These are phyloP conservation scores for Cordyceps tenuipes DNA, from an alignment of 2,329 filamentous ascomycete genomes.

Conservation along the genomic window DNA sequence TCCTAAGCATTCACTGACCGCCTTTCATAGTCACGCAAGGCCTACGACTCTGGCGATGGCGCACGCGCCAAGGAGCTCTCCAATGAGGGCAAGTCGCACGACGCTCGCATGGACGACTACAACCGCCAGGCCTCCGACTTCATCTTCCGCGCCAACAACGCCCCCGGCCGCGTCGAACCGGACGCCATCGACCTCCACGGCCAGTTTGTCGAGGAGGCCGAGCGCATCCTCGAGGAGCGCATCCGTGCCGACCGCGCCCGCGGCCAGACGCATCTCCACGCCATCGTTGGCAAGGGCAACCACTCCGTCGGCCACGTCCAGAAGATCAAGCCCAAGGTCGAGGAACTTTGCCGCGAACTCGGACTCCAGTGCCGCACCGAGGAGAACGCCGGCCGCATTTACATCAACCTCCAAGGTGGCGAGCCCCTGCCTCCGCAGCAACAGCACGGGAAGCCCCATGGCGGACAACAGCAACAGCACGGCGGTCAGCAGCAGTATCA, in stretches of 20 bases:
- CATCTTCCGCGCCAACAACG: conserved; percentile 95
- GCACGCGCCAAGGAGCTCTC: conserved; percentile 75
- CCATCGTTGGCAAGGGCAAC: conserved; percentile 93
- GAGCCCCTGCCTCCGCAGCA: conserved; percentile 42
- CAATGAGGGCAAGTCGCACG: conserved; percentile 78
- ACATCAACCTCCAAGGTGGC: conserved; percentile 74
- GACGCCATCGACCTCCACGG: conserved; percentile 95
- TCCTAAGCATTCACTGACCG: neutral
- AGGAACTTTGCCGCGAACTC: conserved; percentile 74
- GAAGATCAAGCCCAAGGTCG: conserved; percentile 92
- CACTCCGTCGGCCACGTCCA: conserved; percentile 76
- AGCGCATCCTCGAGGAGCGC: conserved; percentile 78
- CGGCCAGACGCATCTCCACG: conserved; percentile 77
- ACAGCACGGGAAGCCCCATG: conserved; percentile 28
- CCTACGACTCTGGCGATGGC: conserved; percentile 77
- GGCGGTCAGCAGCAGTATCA: conserved; percentile 22
- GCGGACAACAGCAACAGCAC: conserved; percentile 27
- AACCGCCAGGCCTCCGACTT: conserved; percentile 87
- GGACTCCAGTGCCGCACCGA: conserved; percentile 79
- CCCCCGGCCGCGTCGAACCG: conserved; percentile 58
- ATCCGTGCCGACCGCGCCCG: conserved; percentile 68
- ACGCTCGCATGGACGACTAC: conserved; percentile 74
- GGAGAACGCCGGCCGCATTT: conserved; percentile 82
- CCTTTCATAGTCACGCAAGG: conserved; percentile 56
- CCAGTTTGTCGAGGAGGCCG: conserved; percentile 89